Evolutionary conservation across 371 early-diverging fungal species (phyloP), one percentile per base, ranked within the genome.

Genomic region (Mucor lusitanicus): DNA sequence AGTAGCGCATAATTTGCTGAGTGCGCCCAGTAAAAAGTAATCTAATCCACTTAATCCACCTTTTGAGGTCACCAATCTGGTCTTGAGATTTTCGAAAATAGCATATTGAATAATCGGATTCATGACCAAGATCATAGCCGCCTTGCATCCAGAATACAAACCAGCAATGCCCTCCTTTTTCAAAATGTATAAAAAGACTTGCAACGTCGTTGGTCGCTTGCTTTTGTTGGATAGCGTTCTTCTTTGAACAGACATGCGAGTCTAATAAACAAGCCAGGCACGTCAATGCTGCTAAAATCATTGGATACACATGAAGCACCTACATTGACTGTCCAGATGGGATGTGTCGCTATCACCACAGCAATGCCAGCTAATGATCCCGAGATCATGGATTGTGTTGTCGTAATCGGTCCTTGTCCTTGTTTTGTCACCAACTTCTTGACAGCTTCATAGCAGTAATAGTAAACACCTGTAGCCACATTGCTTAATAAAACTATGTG

Each of bases 101-200:
- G 96, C 94, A 83, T 95, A 97, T 80, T 98, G 97, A 76, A 98
- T 97, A 65, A 96, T 93, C 40, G 98, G 98, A 84, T 98, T 98
- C 80, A 91, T 90, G 53, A 98, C 98, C 68, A 98, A 85, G 59
- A 97, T 91, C 72, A 98, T 81, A 33, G 97, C 97, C 13, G 97
- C 96, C 33, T 90, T 81, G 17, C 92, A 81, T 32, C 97, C 97
- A 64, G 91, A 87, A 87, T 90, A 97, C 76, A 97, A 87, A 13
- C 93, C 90, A 59, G 76, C 67, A 61, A 91, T 46, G 27, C 98
- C 98, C 57, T 95, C 95, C 61, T 96, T 92, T 61, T 88, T 84
- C 69, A 95, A 73, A 65, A 98, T 95, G 65, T 89, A 83, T 21
- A 77, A 32, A 12, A 78, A 77, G n/a, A 87, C 83, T 50, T 35